Evolutionary conservation across 2,329 filamentous ascomycete species (phyloP).

Genomic region (Sarocladium kiliense): DNA sequence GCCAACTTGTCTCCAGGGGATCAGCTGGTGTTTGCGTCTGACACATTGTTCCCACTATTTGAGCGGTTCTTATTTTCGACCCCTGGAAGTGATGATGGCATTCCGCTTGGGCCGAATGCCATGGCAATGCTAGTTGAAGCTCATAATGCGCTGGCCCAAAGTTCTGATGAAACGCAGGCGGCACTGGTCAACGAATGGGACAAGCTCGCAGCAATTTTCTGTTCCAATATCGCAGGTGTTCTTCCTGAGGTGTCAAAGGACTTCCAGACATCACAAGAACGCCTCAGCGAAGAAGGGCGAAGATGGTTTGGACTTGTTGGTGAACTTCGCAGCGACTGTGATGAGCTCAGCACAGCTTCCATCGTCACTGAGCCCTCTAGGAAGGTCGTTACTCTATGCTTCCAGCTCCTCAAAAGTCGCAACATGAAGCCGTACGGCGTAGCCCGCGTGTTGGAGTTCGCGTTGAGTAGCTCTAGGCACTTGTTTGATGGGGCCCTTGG

Average conservation of each 20-base stretch:
- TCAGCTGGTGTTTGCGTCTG: conserved; percentile 39
- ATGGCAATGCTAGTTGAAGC: conserved; percentile 40
- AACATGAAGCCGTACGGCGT: conserved; percentile 55
- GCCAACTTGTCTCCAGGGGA: conserved; percentile 39
- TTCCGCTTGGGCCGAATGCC: conserved; percentile 28
- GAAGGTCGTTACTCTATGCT: conserved; percentile 26
- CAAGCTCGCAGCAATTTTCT: conserved; percentile 54
- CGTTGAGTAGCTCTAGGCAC: conserved; percentile 31
- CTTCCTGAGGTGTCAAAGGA: conserved; percentile 78
- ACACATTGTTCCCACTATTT: conserved; percentile 49
- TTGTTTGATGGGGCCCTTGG: conserved; percentile 30
- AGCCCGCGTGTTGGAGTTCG: conserved; percentile 39
- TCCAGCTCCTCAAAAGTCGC: conserved; percentile 40
- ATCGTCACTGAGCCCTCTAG: conserved; percentile 25
- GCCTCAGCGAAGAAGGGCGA: conserved; percentile 58
- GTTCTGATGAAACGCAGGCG: not conserved
- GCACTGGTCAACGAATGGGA: conserved; percentile 49
- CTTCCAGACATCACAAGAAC: conserved; percentile 65
- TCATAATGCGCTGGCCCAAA: conserved; percentile 38
- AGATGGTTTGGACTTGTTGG: conserved; percentile 61
- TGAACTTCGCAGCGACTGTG: conserved; percentile 32
- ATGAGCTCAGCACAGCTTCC: conserved; percentile 16
- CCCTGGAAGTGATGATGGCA: conserved; percentile 29
- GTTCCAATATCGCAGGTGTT: conserved; percentile 65
- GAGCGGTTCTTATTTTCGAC: conserved; percentile 47